Base-by-base conservation (phyloP, 495 filamentous ascomycete genomes). In the Bryoglossum gracile region DNA sequence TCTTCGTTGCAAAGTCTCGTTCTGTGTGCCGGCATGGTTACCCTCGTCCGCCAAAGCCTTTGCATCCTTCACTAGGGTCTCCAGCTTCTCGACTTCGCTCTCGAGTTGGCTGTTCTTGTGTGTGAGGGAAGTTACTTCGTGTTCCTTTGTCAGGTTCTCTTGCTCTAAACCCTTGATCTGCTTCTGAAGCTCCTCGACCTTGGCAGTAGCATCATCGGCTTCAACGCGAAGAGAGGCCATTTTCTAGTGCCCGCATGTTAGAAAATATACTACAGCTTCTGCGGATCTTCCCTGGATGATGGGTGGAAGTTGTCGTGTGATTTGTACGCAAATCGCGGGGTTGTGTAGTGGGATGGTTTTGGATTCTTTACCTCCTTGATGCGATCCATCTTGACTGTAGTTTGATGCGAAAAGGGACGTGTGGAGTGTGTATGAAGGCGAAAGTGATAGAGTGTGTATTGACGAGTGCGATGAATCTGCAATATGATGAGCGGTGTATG, bases 81-180 rank as follows among this genome's bases (percentile, higher is more conserved):
- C 92, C 37, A 89, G 71, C 74, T 94, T 94, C 69, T 96, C 94
- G 57, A 94, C 82, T 62, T 95, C 88, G 44, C 64, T 54, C 66
- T 96, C 90, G n/a, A 95, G 81, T 33, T 94, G 73, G 48, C 78
- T 74, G 68, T 94, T 95, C 68, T 86, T 89, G 82, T 96, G 90
- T 60, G 80, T 76, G 48, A 98, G 83, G 22, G 92, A 98, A 48
- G 82, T 87, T 63, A 98, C 94, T 68, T 97, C 91, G 67, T 98
- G 91, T 70, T 97, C 92, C 75, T 98, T 97, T 49, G 82, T 68
- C 34, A 94, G 78, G 65, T 89, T 97, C 73, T 96, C 91, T 65
- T 95, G 86, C 71, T 98, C 89, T 50, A 98, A 77, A 17, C 67
- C 69, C 74, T 96, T 96, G 68, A 96, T 80, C 68, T 84, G 86